phyloP scores from a whole-genome alignment of 164 flowering plant species.

The Cinnamomum micranthum region DNA sequence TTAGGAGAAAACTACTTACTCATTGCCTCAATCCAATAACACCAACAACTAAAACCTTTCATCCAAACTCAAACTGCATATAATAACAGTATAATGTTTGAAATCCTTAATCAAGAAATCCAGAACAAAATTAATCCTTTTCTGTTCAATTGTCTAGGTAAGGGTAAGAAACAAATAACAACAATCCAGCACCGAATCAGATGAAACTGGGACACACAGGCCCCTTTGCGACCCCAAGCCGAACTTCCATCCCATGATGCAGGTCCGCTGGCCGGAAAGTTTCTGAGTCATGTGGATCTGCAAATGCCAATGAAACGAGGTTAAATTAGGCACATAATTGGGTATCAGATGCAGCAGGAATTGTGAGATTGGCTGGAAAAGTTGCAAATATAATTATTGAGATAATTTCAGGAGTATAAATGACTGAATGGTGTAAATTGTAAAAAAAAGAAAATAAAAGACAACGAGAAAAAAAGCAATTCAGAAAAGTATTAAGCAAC shows the following conservation, averaged over 20 bases:
- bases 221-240: constrained; percentile 73
- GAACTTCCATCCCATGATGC: constrained; percentile 96
- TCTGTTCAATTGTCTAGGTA: background rate
- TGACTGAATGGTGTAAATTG: too few relatives aligned
- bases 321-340: background rate
- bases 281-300: constrained; percentile 87
- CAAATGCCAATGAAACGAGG: constrained; percentile 12
- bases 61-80: too few relatives aligned
- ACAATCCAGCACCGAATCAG: constrained; percentile 18
- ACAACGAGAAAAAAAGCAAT: too few relatives aligned
- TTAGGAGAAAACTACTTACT: too few relatives aligned
- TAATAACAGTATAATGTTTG: background rate
- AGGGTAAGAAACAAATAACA: background rate
- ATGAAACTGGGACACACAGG: constrained; percentile 73
- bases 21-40: too few relatives aligned
- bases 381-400: too few relatives aligned
- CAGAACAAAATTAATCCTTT: background rate
- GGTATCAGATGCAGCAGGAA: too few relatives aligned
- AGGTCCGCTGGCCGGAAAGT: constrained; percentile 55
- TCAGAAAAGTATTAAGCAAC: too few relatives aligned
- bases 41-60: too few relatives aligned
- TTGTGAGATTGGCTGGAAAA: too few relatives aligned
- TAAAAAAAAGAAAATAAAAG: too few relatives aligned
- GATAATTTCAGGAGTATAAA: too few relatives aligned
- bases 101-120: background rate